Evolutionary conservation across 441 rosid genomes (phyloP).

Genomic region (Codiaeum variegatum): DNA sequence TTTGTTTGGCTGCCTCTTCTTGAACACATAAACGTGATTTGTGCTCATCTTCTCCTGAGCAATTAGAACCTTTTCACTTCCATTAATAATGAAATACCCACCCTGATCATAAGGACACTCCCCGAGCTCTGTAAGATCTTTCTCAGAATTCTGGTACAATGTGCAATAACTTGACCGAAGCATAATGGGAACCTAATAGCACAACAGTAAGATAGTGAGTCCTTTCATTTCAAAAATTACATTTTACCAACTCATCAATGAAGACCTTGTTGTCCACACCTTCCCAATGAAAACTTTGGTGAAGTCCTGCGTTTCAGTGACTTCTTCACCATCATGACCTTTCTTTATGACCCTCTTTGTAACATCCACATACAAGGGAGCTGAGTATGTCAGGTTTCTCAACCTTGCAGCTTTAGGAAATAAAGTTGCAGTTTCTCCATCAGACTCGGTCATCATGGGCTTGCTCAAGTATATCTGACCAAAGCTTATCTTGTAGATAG

Average conservation of each 20-base stretch:
- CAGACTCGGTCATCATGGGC: constrained; percentile 98
- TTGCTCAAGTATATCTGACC: constrained; percentile 95
- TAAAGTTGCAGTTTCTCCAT: constrained; percentile 92
- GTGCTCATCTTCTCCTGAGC: constrained; percentile 99
- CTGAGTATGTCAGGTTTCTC: constrained; percentile 92
- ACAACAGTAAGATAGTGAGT: constrained; percentile 15
- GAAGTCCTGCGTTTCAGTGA: constrained; percentile 84
- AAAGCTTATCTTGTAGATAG: constrained; percentile 82
- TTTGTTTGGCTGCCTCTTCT: constrained; percentile 94
- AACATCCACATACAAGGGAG: constrained; percentile 92
- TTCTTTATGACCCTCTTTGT: constrained; percentile 81
- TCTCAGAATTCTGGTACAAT: constrained; percentile 88
- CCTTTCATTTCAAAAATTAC: constrained; percentile 3
- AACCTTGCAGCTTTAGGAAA: constrained; percentile 97
- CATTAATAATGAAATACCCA: constrained; percentile 94
- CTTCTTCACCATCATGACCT: constrained; percentile 97
- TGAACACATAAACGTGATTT: constrained; percentile 90
- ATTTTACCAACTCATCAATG: constrained; percentile 4
- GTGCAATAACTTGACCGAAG: constrained; percentile 93
- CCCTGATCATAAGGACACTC: constrained; percentile 99
- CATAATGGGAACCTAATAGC: constrained; percentile 86
- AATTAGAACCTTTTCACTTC: constrained; percentile 93
- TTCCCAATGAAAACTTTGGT: constrained; percentile 92
- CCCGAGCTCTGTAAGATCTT: constrained; percentile 93
- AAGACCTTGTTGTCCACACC: constrained; percentile 32